Base-by-base conservation (phyloP, 1,139 yeast species). In the Protomyces arabidopsidicola region DNA sequence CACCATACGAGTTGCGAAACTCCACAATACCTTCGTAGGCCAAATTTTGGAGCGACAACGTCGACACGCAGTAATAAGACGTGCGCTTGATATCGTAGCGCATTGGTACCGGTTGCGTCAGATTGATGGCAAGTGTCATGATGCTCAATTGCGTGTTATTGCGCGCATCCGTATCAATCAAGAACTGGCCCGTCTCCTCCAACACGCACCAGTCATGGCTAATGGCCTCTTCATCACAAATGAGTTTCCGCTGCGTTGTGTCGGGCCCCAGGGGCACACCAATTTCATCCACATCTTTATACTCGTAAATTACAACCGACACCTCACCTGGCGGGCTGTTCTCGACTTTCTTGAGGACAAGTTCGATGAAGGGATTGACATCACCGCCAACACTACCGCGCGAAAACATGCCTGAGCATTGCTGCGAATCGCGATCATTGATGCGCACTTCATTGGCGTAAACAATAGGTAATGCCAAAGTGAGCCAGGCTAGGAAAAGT, bases 51-150 rank as follows among this genome's bases (percentile, higher is more conserved):
- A 53, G n/a, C 16, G 67, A 57, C 55, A 53, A n/a, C 1, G 95
- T 87, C 1, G 90, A 84, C 35, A 93, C 86, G 78, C 99, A 93
- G 77, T 91, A 93, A 75, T 88, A 93, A 2, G 98, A 98, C 0
- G 98, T 89, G 64, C 80, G 79, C 67, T 81, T 78, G 51, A 95
- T 83, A 2, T 81, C 79, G 72, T 90, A 93, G 59, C 82, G 80
- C 65, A 51, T 84, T 84, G 53, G 66, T 64, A 22, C 56, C 45
- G 31, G 69, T 54, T 50, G 63, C 48, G 27, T 61, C 63, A 39
- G 65, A 63, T 24, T 50, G 48, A 53, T 65, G 31, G 45, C 64
- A 27, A 34, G 56, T 59, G 54, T 66, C 52, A 12, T 54, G 38
- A 34, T 68, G 34, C 50, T 54, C 10, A 58, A 52, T 65, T 31